phyloP scores from a whole-genome alignment of 345 rosid genomes.

The Hypericum perforatum region DNA sequence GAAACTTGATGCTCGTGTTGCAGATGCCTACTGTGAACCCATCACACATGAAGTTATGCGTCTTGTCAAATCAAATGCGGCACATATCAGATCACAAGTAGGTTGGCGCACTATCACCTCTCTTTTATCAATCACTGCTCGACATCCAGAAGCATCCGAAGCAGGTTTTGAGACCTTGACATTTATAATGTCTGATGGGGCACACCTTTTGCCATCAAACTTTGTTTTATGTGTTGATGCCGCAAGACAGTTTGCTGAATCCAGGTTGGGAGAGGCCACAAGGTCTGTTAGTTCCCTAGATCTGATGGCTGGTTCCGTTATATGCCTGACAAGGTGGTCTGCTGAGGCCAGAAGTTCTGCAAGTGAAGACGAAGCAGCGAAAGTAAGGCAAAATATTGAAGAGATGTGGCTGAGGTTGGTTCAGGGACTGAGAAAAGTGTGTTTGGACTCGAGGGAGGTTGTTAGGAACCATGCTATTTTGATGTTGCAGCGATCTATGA shows the following conservation, averaged over 20 bases:
- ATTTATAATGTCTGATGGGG: conserved; percentile 61
- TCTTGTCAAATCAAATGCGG: conserved; percentile 63
- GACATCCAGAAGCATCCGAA: conserved; percentile 74
- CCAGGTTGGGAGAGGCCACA: conserved; percentile 45
- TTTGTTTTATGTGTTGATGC: conserved; percentile 58
- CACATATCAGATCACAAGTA: conserved; percentile 47
- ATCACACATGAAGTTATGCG: conserved; percentile 64
- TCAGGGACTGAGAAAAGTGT: conserved; percentile 43
- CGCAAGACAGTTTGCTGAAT: conserved; percentile 74
- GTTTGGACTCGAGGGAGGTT: conserved; percentile 58
- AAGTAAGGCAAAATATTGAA: conserved; percentile 47
- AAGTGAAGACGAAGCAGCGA: conserved; percentile 38
- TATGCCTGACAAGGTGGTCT: conserved; percentile 62
- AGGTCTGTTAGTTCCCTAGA: conserved; percentile 53
- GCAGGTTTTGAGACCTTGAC: conserved; percentile 51
- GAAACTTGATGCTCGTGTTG: conserved; percentile 70
- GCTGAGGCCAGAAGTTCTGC: conserved; percentile 35
- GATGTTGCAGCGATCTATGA: conserved; percentile 38
- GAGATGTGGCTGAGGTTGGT: conserved; percentile 74
- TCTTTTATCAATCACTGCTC: conserved; percentile 55
- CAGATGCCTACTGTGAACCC: conserved; percentile 67
- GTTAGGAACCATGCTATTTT: conserved; percentile 60
- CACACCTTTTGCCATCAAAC: conserved; percentile 52
- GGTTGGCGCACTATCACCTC: conserved; percentile 71
- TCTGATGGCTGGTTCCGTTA: conserved; percentile 57